phyloP scores from a whole-genome alignment of 1,284 basidiomycete genomes.

The Pseudozyma thailandica region DNA sequence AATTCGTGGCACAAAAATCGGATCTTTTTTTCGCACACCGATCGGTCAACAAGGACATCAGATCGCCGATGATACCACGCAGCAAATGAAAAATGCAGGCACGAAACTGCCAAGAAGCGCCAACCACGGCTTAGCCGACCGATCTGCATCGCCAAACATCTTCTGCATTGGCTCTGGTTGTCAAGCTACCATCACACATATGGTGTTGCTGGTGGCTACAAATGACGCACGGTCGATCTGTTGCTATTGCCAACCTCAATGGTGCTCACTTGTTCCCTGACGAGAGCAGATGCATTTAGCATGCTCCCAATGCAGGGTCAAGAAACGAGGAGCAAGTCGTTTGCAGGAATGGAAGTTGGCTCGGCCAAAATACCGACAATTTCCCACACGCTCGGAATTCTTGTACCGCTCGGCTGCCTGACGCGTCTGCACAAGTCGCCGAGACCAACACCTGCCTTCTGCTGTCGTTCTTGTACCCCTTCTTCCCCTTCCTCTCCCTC shows the following conservation, averaged over 20 bases:
- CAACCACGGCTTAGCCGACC: neutral
- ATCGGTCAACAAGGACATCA: no score
- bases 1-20: no score
- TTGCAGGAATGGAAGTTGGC: neutral
- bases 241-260: neutral
- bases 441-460: conserved; percentile 24
- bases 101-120: neutral
- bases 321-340: neutral
- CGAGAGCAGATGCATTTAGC: no score
- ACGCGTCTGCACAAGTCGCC: conserved; percentile 27
- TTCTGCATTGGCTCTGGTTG: neutral
- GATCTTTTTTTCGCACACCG: no score
- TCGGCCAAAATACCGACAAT: neutral
- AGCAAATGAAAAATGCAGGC: no score
- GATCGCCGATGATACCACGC: no score
- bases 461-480: no score
- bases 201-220: neutral
- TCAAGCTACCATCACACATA: neutral
- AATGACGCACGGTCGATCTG: neutral
- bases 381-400: neutral
- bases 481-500: no score
- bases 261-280: no score
- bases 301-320: neutral
- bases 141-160: neutral
- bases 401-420: neutral